Evolutionary conservation across 2,329 filamentous ascomycete species (phyloP).

Genomic region (Xylariaceae sp.): DNA sequence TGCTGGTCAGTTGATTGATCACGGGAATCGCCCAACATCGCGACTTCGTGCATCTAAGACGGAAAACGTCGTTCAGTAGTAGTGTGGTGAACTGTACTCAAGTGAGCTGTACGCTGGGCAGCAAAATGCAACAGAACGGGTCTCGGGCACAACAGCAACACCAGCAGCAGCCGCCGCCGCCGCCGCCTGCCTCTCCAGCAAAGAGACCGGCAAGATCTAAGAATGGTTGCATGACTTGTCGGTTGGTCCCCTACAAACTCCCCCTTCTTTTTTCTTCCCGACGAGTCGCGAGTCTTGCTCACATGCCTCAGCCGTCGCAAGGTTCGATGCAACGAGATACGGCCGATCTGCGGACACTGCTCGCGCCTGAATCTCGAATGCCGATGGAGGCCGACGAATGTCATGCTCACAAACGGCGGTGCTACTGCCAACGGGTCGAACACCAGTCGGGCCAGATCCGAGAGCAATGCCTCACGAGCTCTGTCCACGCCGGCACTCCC

Average conservation of each 20-base stretch:
- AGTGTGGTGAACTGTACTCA: too few species aligned
- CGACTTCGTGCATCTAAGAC: too few species aligned
- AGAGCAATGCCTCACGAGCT: constrained; percentile 3
- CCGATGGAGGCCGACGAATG: constrained; percentile 36
- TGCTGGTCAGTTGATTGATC: not conserved
- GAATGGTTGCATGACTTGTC: constrained; percentile 44
- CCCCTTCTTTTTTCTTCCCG: constrained; percentile 1
- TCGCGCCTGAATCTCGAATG: constrained; percentile 49
- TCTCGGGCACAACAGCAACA: not conserved
- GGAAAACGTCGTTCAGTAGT: too few species aligned
- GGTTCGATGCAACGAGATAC: constrained; percentile 51
- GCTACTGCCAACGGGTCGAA: not conserved
- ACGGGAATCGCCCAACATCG: not conserved
- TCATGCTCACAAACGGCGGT: constrained; percentile 12
- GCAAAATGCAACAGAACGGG: not conserved
- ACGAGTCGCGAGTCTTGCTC: not conserved
- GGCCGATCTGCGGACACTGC: constrained; percentile 49
- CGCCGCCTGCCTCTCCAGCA: not conserved
- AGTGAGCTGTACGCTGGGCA: too few species aligned
- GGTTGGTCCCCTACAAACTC: constrained; percentile 33
- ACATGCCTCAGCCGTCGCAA: constrained; percentile 35
- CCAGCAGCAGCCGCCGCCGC: not conserved
- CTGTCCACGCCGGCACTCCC: constrained; percentile 11
- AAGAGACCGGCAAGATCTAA: constrained; percentile 23
- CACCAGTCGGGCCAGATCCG: constrained; percentile 5